Conservation (phyloP, 2,329 filamentous ascomycete genomes). For the Pseudogymnoascus sp. region DNA sequence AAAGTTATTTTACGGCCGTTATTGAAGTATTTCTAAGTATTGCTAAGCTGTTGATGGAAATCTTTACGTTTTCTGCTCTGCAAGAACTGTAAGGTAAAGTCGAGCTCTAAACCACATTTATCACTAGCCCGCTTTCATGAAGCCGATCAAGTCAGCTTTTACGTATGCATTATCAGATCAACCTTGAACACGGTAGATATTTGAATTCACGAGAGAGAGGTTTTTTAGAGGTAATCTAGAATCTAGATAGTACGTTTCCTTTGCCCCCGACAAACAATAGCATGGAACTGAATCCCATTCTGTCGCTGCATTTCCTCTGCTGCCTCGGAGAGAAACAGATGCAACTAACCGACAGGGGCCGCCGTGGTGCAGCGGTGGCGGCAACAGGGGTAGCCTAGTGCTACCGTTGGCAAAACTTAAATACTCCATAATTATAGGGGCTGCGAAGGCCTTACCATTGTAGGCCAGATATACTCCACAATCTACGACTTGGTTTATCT, state of each 20-base stretch:
- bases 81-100: neutral
- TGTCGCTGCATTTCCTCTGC: neutral
- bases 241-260: neutral
- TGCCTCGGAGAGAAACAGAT: neutral
- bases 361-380: neutral
- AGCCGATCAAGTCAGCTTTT: neutral
- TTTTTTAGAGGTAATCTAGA: neutral
- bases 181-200: neutral
- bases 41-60: neutral
- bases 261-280: neutral
- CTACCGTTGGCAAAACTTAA: neutral
- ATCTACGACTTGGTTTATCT: neutral
- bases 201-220: neutral
- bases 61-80: neutral
- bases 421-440: neutral
- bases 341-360: neutral
- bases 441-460: neutral
- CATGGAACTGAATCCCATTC: neutral
- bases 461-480: neutral
- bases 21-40: neutral
- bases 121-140: neutral
- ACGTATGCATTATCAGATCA: neutral
- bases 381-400: neutral
- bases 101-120: neutral
- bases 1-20: too few species aligned